These are phyloP conservation scores for Oryza glaberrima DNA, from an alignment of 176 grass and related monocot genomes.

Conservation along the genomic window DNA sequence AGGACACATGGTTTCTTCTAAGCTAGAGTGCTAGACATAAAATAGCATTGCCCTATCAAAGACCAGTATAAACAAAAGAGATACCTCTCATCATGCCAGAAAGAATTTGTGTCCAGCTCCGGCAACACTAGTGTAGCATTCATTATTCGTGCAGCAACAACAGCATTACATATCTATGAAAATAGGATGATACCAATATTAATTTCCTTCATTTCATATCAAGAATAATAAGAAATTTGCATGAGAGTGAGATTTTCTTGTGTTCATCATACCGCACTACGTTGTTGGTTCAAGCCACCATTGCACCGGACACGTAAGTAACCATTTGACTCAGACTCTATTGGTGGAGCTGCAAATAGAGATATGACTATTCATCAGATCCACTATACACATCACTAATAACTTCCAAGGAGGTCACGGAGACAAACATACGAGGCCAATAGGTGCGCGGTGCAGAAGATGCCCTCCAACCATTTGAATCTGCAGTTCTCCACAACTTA, in stretches of 20 bases:
- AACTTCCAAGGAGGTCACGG: neutral
- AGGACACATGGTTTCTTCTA: neutral
- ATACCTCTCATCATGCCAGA: conserved; percentile 96
- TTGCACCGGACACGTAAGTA: conserved; percentile 95
- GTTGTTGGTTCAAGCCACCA: conserved; percentile 96
- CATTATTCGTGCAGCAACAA: conserved; percentile 96
- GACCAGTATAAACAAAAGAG: conserved; percentile 4
- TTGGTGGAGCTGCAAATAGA: conserved; percentile 78
- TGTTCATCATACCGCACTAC: conserved; percentile 76
- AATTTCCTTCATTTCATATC: conserved; percentile 23
- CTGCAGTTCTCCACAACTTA: conserved; percentile 82
- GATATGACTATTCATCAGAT: conserved; percentile 28
- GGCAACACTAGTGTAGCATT: conserved; percentile 94
- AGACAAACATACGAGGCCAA: conserved; percentile 72
- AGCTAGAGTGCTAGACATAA: neutral
- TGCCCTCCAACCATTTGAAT: conserved; percentile 92
- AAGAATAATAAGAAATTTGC: conserved; percentile 35
- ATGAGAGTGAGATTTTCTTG: conserved; percentile 9
- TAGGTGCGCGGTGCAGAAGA: conserved; percentile 85
- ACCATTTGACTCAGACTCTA: conserved; percentile 73
- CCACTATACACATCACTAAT: conserved; percentile 21
- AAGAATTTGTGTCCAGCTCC: conserved; percentile 97
- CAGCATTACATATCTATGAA: conserved; percentile 99
- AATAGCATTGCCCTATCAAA: conserved; percentile 4
- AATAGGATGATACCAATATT: conserved; percentile 30